Base-by-base conservation (phyloP, 257 asterid species). In the Solanum bulbocastanum region DNA sequence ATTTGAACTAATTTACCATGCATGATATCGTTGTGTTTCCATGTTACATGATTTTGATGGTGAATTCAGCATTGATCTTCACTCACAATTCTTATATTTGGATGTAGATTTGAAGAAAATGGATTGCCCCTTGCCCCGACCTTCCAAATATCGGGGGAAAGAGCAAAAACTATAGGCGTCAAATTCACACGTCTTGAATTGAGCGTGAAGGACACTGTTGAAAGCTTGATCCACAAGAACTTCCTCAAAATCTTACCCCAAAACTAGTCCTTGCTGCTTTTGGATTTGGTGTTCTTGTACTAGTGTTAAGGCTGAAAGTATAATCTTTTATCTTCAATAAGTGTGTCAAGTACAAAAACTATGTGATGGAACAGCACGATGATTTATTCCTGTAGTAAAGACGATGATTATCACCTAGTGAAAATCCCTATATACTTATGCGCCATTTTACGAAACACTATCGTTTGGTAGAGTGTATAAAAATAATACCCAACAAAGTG, bases 161-260 rank as follows among this genome's bases (percentile, higher is more conserved):
- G 83, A 86, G 91, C 91, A 39, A 89, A 90, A 86, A 15, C 90
- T 60, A 83, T 91, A 88, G 94, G 94, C 22, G 4, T 93, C 18
- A 84, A 69, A 35, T 92, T 86, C 88, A 92, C 85, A 7, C 86
- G 86, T 39, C 90, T 93, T 68, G 95, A 94, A 69, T 89, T 87
- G 10, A 93, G 88, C 76, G 87, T 93, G 13, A 90, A 86, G 87
- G 92, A 91, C 88, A 85, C 89, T 39, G 89, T 87, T 52, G 90
- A 89, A 74, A 90, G 91, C 85, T 88, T 93, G 32, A 83, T 35
- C 78, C 85, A 91, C 58, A 91, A 88, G 71, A 84, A 82, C 2
- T 88, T 92, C 39, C 69, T 60, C 14, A n/a, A 10, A 62, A 10
- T 62, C 69, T 62, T 56, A 56, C 65, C 65, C 65, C n/a, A 20